A percentile compares a stretch with the other conserved stretches of the same genome.
Evolutionary conservation across 208 protist species (phyloP).

Genomic region (Wallacemonas sp.): DNA sequence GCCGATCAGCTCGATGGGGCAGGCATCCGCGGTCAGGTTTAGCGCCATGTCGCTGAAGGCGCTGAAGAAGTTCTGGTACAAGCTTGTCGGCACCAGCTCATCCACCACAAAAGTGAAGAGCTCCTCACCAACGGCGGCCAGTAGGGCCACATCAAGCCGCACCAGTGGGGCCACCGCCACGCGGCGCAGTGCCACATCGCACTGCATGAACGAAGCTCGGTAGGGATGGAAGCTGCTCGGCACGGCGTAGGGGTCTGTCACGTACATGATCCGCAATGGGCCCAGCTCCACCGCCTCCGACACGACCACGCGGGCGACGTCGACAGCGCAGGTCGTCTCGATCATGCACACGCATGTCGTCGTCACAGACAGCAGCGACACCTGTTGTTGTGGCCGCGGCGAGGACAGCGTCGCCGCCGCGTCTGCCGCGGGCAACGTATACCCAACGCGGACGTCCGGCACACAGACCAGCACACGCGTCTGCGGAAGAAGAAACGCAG

Average conservation of each 20-base stretch:
- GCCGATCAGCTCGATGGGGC: slow-evolving; percentile 11
- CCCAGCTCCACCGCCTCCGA: background rate
- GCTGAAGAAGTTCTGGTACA: slow-evolving; percentile 63
- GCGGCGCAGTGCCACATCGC: slow-evolving; percentile 17
- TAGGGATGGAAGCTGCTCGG: slow-evolving; percentile 34
- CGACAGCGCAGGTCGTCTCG: slow-evolving; percentile 1
- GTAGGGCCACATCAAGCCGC: slow-evolving; percentile 12
- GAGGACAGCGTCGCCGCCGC: background rate
- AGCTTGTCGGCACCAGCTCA: slow-evolving; percentile 39
- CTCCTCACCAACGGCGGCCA: slow-evolving; percentile 15
- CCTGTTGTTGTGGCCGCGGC: background rate
- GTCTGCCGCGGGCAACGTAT: background rate
- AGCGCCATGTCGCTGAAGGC: slow-evolving; percentile 57
- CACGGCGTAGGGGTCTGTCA: slow-evolving; percentile 12
- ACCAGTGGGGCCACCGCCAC: slow-evolving; percentile 29
- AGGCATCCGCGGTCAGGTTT: slow-evolving; percentile 17
- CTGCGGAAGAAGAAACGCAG: background rate
- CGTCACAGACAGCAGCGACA: background rate
- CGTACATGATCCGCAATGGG: slow-evolving; percentile 15
- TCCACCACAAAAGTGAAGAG: slow-evolving; percentile 34
- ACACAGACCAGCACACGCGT: background rate
- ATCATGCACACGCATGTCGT: background rate
- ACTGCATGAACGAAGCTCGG: slow-evolving; percentile 52
- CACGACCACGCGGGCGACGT: background rate
- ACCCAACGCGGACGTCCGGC: background rate